Base-by-base conservation (phyloP, 2,329 filamentous ascomycete species). In the Microcyclospora tardicrescens region DNA sequence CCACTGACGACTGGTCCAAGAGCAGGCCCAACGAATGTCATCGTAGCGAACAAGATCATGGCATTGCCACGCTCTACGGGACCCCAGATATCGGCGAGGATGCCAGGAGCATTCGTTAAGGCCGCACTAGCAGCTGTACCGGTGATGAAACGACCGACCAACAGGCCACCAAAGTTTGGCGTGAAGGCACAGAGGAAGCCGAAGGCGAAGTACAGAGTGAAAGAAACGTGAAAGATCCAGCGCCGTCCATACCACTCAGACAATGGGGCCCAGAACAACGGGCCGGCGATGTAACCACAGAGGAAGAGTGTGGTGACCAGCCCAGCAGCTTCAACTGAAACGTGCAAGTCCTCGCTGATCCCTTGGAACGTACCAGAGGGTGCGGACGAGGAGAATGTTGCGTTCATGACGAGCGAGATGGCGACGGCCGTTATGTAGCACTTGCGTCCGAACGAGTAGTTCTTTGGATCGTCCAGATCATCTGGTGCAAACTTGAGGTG, bases 161-260 rank as follows among this genome's bases (percentile, higher is more conserved):
- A 60, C 15, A 77, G 56, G 1, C 58, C 61, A 1, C 55, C 71
- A 36, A 74, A 72, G 46, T 70, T 74, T 4, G 68, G 66, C 0
- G 71, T 64, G 45, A 71, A 75, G 10, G 72, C 68, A 45, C 71
- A 74, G 1, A 71, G 54, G 44, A 73, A 73, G 24, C 63, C 54
- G 50, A 73, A 72, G 0, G 63, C 63, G 31, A 65, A 53, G 41
- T 65, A 65, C 16, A 45, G 33, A 5, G 44, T 49, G 41, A 59
- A 65, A 8, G 57, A 57, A 28, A 53, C 47, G 49, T 71, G 68
- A 46, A 73, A 71, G 34, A 75, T 63, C 43, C 58, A 61, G 43
- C 69, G 63, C 11, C 77, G 67, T 6, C 77, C 77, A 42, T 71
- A 72, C 42, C 79, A 74, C 52, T 83, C 79, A 32, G 73, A 32